Evolutionary conservation across 2,329 filamentous ascomycete genomes (phyloP).

Genomic region (Chaetomium sp.): DNA sequence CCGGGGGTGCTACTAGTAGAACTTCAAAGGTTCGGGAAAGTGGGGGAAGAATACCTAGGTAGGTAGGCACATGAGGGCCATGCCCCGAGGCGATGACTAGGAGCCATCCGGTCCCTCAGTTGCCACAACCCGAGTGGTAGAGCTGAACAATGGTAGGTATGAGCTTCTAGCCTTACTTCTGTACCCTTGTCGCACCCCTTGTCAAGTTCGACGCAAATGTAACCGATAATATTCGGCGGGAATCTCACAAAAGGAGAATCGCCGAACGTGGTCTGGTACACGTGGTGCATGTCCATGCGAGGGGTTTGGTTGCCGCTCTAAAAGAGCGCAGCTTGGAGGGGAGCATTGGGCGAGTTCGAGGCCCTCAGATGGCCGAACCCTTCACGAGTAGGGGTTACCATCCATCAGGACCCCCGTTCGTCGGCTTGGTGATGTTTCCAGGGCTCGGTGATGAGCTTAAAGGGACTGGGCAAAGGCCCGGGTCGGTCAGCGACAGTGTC

Average conservation of each 20-base stretch:
- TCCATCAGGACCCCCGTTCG: not conserved
- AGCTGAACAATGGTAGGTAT: too few species aligned
- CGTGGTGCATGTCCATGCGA: not conserved
- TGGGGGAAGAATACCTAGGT: not conserved
- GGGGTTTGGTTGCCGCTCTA: not conserved
- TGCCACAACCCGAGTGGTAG: not conserved
- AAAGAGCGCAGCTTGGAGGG: too few species aligned
- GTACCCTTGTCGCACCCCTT: not conserved
- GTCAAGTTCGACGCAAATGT: not conserved
- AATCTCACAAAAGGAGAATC: not conserved
- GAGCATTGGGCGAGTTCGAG: not conserved
- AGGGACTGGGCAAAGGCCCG: not conserved
- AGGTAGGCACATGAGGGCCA: not conserved
- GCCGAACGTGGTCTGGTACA: not conserved
- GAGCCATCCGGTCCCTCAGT: not conserved
- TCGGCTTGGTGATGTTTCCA: not conserved
- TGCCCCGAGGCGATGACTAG: not conserved
- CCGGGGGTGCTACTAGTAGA: not conserved
- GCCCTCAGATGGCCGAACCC: not conserved
- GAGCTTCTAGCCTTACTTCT: not conserved
- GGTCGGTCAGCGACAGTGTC: not conserved
- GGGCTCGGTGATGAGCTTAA: slow-evolving; percentile 3
- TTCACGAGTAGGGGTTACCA: not conserved
- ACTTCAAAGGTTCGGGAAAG: not conserved
- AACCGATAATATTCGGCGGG: not conserved